Evolutionary conservation across 108 stramenopile species (phyloP).

Genomic region (Pseudonitzschia pungens): DNA sequence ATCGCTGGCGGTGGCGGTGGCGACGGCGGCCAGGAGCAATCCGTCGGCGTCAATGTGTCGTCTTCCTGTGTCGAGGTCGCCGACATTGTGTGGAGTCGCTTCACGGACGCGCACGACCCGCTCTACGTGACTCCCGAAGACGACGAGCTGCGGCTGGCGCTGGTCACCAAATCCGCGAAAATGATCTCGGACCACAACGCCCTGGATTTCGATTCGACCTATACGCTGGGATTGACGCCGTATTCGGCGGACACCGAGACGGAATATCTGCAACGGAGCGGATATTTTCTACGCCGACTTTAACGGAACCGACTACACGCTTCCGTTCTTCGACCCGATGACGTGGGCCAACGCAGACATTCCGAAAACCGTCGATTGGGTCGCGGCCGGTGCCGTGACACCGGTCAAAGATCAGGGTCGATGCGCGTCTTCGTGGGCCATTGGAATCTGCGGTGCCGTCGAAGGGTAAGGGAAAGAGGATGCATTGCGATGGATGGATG

Average conservation of each 20-base stretch:
- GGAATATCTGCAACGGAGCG: neutral
- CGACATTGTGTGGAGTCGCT: neutral
- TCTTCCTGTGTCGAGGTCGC: neutral
- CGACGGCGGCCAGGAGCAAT: neutral
- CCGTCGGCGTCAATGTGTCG: neutral
- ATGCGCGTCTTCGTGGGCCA: conserved; percentile 94
- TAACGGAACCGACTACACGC: neutral
- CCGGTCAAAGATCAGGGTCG: conserved; percentile 83
- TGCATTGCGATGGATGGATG: too few species aligned
- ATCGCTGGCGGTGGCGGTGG: neutral
- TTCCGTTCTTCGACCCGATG: neutral
- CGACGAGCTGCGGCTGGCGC: neutral
- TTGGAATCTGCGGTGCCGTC: conserved; percentile 81
- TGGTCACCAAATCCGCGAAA: neutral
- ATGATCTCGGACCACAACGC: conserved; percentile 6
- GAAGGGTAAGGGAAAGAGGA: conserved; percentile 67
- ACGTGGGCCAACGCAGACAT: conserved; percentile 18
- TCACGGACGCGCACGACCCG: neutral
- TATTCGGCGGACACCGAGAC: conserved; percentile 5
- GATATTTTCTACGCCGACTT: conserved; percentile 9
- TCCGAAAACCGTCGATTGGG: conserved; percentile 71
- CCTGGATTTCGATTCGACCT: neutral
- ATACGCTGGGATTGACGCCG: conserved; percentile 4
- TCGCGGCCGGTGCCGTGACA: conserved; percentile 66
- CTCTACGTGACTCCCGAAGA: neutral